Evolutionary conservation across 2,329 filamentous ascomycete genomes (phyloP).

Genomic region (Colletotrichum sojae): DNA sequence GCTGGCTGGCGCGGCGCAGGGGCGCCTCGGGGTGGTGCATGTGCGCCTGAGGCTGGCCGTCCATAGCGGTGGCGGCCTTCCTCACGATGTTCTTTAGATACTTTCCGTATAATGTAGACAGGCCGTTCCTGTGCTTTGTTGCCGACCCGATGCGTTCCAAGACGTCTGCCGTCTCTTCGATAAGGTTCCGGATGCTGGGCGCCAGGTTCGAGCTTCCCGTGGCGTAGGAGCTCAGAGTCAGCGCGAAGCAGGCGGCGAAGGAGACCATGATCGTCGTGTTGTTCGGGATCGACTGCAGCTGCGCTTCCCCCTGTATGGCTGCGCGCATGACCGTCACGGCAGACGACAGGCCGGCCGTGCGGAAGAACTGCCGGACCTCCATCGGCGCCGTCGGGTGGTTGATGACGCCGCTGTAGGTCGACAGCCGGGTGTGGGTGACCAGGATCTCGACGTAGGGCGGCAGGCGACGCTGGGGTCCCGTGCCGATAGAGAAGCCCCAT

Average conservation of each 20-base stretch:
- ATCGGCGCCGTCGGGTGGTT: slow-evolving; percentile 80
- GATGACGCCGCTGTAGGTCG: slow-evolving; percentile 82
- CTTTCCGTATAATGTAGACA: slow-evolving; percentile 67
- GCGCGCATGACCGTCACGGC: slow-evolving; percentile 82
- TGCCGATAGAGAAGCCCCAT: slow-evolving; percentile 72
- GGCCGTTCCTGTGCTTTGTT: slow-evolving; percentile 76
- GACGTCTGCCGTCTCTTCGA: slow-evolving; percentile 78
- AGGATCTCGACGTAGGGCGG: slow-evolving; percentile 83
- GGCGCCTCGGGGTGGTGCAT: slow-evolving; percentile 25
- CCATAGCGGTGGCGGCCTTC: slow-evolving; percentile 49
- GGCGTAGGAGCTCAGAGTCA: slow-evolving; percentile 74
- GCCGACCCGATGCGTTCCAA: slow-evolving; percentile 77
- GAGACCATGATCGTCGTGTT: slow-evolving; percentile 86
- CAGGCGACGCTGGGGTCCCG: slow-evolving; percentile 68
- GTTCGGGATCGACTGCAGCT: slow-evolving; percentile 82
- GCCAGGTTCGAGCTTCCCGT: slow-evolving; percentile 71
- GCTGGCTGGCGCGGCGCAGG: slow-evolving; percentile 20
- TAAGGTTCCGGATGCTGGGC: slow-evolving; percentile 73
- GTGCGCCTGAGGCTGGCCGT: slow-evolving; percentile 23
- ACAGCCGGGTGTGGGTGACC: slow-evolving; percentile 79
- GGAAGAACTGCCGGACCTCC: slow-evolving; percentile 80
- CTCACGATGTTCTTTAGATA: slow-evolving; percentile 61
- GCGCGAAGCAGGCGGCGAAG: slow-evolving; percentile 78
- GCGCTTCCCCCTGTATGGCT: slow-evolving; percentile 78
- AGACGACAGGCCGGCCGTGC: slow-evolving; percentile 78